phyloP scores from a whole-genome alignment of 2,329 filamentous ascomycete species.

The Xylariaceae sp. region DNA sequence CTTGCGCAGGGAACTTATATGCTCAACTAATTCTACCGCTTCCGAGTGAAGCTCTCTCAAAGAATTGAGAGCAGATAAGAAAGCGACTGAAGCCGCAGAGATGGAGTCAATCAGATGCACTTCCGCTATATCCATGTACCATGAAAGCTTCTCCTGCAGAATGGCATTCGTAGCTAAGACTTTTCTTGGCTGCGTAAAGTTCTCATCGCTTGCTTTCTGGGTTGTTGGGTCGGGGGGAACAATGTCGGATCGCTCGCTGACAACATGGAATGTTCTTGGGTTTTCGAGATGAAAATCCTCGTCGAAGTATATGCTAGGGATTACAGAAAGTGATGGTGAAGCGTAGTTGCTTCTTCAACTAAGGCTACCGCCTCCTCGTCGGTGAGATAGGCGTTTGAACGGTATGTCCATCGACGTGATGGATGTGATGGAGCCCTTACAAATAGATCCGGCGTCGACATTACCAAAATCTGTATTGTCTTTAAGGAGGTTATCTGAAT shows the following conservation, averaged over 20 bases:
- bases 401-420: conserved; percentile 33
- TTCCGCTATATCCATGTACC: conserved; percentile 99
- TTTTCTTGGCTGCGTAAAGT: conserved; percentile 68
- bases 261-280: conserved; percentile 91
- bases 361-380: conserved; percentile 4
- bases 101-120: conserved; percentile 96
- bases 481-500: conserved; percentile 19
- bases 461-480: conserved; percentile 35
- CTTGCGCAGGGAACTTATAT: conserved; percentile 79
- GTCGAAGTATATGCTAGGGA: conserved; percentile 91
- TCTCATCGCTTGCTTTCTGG: conserved; percentile 52
- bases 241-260: conserved; percentile 93
- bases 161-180: conserved; percentile 95
- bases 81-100: conserved; percentile 91
- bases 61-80: conserved; percentile 92
- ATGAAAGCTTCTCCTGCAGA: conserved; percentile 94
- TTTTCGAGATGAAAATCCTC: conserved; percentile 95
- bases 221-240: conserved; percentile 68
- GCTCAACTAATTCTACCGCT: conserved; percentile 84
- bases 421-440: conserved; percentile 40
- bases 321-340: conserved; percentile 85
- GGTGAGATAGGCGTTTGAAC: neutral
- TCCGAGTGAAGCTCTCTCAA: conserved; percentile 89
- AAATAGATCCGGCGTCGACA: conserved; percentile 40
- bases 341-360: conserved; percentile 34